Percentiles rank a stretch among this genome's conserved stretches.
phyloP scores from a whole-genome alignment of 495 filamentous ascomycete genomes.

The Lasiosphaeria hispida region DNA sequence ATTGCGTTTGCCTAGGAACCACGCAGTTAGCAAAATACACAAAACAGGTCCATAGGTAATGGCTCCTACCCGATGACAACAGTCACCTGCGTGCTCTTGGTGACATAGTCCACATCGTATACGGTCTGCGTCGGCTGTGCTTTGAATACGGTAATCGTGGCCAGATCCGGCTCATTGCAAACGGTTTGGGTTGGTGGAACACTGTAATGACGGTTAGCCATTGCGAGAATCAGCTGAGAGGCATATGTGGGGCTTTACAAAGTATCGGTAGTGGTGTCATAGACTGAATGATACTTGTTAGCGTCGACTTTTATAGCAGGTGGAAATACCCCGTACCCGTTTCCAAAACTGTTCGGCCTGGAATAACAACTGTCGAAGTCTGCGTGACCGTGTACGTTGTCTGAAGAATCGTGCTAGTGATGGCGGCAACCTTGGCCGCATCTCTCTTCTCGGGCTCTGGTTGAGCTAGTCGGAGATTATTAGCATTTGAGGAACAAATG shows the following conservation, averaged over 20 bases:
- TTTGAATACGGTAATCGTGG: conserved; percentile 17
- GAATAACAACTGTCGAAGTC: conserved; percentile 15
- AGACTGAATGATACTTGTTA: conserved; percentile 7
- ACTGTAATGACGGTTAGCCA: conserved; percentile 3
- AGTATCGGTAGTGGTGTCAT: conserved; percentile 9
- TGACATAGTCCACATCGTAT: conserved; percentile 20
- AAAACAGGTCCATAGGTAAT: not conserved
- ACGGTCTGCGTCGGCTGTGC: conserved; percentile 15
- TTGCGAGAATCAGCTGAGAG: not conserved
- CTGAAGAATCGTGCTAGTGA: conserved; percentile 19
- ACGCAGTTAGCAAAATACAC: not conserved
- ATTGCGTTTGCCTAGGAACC: conserved; percentile 21
- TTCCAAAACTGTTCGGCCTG: conserved; percentile 17
- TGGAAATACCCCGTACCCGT: conserved; percentile 10
- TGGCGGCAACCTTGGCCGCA: conserved; percentile 12
- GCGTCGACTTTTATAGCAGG: not conserved
- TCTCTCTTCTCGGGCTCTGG: not conserved
- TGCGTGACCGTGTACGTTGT: conserved; percentile 20
- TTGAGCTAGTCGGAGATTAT: not conserved
- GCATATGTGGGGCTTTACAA: conserved; percentile 15
- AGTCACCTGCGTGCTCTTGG: conserved; percentile 12
- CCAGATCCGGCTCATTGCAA: conserved; percentile 15
- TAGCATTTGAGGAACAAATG: not conserved
- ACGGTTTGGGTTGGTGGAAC: conserved; percentile 21
- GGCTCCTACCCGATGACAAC: conserved; percentile 21